Evolutionary conservation across 2,329 filamentous ascomycete genomes (phyloP), one percentile per base, ranked within the genome.

Genomic region (Cordyceps sp.): DNA sequence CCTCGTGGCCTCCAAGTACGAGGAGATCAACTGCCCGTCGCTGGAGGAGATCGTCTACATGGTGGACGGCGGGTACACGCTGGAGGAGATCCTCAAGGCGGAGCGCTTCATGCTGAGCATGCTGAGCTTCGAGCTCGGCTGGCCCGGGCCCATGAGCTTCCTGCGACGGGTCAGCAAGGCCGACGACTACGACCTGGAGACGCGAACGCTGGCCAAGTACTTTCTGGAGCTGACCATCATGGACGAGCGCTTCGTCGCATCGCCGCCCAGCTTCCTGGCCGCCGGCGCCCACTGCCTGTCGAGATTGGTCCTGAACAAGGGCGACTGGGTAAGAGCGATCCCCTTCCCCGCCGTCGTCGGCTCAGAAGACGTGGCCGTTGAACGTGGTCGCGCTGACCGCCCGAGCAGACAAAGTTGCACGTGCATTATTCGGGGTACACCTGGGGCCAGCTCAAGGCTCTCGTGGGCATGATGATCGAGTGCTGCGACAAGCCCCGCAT

Each of bases 91-190:
- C 35, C 69, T 96, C 42, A 94, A 96, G 61, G 90, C 90, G 1
- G 90, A 98, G 58, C 78, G 86, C 10, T 96, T 93, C 62, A 98
- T 98, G 86, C 71, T 98, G 32, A 92, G 74, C 55, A 93, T 94
- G 78, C 73, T 98, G 33, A 72, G 84, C 45, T 98, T 93, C 50
- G 85, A 94, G 57, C 72, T 98, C 33, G 90, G 90, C 32, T 96
- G 84, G 79, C 90, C 90, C n/a, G 90, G 90, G 27, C 90, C 90
- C 2, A 94, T 98, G 88, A 94, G 85, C 61, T 98, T 98, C 58
- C 66, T 98, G 38, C 74, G 90, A 37, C 77, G 88, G 35, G 90
- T 96, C 56, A 96, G 88, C 74, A 96, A 96, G 62, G 90, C 90
- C 12, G 90, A 98, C 50, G 85, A 94, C 49, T 98, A 96, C 49